Evolutionary conservation across 2,329 filamentous ascomycete genomes (phyloP), one percentile per base, ranked within the genome.

Genomic region (Scytalidium sp.): DNA sequence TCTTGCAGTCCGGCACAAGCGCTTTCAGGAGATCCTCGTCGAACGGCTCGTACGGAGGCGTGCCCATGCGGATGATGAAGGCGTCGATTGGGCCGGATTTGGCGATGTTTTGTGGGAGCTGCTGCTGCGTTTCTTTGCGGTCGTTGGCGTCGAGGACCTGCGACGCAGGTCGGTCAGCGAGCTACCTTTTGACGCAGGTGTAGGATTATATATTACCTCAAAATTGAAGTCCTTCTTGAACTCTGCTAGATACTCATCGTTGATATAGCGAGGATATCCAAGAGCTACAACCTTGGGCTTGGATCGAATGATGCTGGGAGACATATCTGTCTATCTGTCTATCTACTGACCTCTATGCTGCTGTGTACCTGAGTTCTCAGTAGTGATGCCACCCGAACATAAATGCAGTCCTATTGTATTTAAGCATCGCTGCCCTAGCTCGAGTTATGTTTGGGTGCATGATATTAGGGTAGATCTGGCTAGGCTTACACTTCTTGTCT

Each of bases 51-150:
- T 72, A 78, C 0, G 73, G 71, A 9, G 64, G 63, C 2, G 73
- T 75, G 10, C 74, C 75, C 69, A 78, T 75, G n/a, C 71, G 69
- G 50, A 78, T 67, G 46, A 79, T 66, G 47, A 79, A 70, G 1
- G 70, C 75, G 42, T 76, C 70, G 21, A 76, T 68, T 0, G 73
- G 72, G 0, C 75, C 74, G 7, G 59, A 54, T 36, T 59, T 41
- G 2, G 58, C 52, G 11, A 74, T 62, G 47, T 68, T 58, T 3
- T 61, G 59, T 3, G 72, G 71, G 1, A 77, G 59, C 45, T 62
- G 54, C 2, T 62, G 50, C 17, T 69, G 56, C 0, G 70, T 66
- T 51, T 74, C 63, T 8, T 60, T 55, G 29, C 70, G 68, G 48
- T 70, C 67, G 3, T 54, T 57, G 0, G 67, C 72, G 1, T 66